Conservation (phyloP, 2,329 filamentous ascomycete genomes). For the Paradendryphiella salina region DNA sequence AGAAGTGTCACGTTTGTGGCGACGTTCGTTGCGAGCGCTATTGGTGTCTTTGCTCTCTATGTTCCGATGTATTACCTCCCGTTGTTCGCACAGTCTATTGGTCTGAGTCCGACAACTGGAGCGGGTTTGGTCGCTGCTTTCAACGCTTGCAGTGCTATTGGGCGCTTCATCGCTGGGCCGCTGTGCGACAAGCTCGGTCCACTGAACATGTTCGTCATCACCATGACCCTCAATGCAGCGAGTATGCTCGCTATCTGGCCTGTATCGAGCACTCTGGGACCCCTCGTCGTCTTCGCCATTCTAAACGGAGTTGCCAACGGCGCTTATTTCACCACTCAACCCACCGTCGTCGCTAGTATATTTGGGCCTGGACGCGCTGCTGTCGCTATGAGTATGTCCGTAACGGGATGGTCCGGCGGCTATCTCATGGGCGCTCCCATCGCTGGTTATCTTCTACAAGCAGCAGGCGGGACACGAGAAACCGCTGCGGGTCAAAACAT, state of each 20-base stretch:
- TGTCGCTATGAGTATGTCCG: slow-evolving; percentile 35
- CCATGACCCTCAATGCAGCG: slow-evolving; percentile 30
- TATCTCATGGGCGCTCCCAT: slow-evolving; percentile 38
- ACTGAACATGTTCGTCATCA: slow-evolving; percentile 38
- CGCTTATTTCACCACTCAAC: slow-evolving; percentile 35
- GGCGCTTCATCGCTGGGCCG: slow-evolving; percentile 32
- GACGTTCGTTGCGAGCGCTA: slow-evolving; percentile 29
- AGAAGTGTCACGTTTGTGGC: slow-evolving; percentile 27
- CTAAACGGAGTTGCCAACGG: slow-evolving; percentile 40
- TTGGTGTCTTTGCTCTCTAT: slow-evolving; percentile 37
- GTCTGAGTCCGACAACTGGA: slow-evolving; percentile 30
- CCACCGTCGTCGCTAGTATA: slow-evolving; percentile 35
- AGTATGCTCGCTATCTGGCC: slow-evolving; percentile 42
- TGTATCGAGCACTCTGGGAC: slow-evolving; percentile 28
- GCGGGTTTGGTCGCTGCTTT: slow-evolving; percentile 35
- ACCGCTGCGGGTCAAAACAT: slow-evolving; percentile 16
- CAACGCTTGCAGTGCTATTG: slow-evolving; percentile 37
- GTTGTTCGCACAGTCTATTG: slow-evolving; percentile 34
- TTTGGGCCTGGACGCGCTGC: slow-evolving; percentile 35
- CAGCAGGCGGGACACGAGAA: slow-evolving; percentile 25
- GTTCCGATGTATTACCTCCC: slow-evolving; percentile 39
- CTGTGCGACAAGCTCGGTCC: slow-evolving; percentile 38
- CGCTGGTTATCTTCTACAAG: slow-evolving; percentile 33
- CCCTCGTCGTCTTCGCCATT: slow-evolving; percentile 33
- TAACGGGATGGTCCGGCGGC: slow-evolving; percentile 33